Conservation (phyloP, 2,329 filamentous ascomycete genomes). For the Nemania sp. region DNA sequence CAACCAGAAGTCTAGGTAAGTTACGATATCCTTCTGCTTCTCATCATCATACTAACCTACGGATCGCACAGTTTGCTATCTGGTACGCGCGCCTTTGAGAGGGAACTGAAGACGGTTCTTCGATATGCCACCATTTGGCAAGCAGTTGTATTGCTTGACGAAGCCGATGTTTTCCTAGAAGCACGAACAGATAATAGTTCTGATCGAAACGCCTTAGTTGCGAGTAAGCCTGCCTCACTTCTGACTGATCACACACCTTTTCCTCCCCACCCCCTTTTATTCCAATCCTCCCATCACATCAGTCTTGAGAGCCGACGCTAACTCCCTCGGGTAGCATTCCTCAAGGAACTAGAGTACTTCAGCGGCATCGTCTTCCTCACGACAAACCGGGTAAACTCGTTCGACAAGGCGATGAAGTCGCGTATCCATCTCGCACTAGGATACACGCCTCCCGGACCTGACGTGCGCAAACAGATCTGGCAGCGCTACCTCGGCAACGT, state of each 20-base stretch:
- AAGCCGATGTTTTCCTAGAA: constrained; percentile 51
- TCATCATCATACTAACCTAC: constrained; percentile 13
- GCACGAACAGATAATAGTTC: constrained; percentile 40
- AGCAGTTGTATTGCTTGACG: constrained; percentile 50
- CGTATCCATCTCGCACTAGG: constrained; percentile 56
- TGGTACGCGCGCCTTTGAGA: constrained; percentile 42
- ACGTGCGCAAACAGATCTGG: constrained; percentile 47
- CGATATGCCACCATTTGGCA: constrained; percentile 49
- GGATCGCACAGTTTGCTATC: constrained; percentile 31
- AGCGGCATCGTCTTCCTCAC: constrained; percentile 59
- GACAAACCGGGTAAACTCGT: constrained; percentile 54
- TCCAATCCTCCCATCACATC: background rate
- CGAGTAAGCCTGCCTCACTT: constrained; percentile 37
- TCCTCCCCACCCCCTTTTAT: background rate
- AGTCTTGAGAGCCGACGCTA: background rate
- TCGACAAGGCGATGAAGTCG: constrained; percentile 60
- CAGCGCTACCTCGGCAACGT: constrained; percentile 39
- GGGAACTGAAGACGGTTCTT: constrained; percentile 45
- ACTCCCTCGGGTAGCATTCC: constrained; percentile 49
- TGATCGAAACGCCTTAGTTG: constrained; percentile 45
- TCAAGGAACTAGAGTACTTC: constrained; percentile 58
- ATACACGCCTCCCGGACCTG: constrained; percentile 43
- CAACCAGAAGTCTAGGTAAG: constrained; percentile 39
- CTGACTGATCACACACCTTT: background rate
- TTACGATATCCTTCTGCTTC: background rate